A percentile compares a stretch with the other conserved stretches of the same genome.
Conservation (phyloP, 139 green algal species). For the Limnomonas spitsbergensis region DNA sequence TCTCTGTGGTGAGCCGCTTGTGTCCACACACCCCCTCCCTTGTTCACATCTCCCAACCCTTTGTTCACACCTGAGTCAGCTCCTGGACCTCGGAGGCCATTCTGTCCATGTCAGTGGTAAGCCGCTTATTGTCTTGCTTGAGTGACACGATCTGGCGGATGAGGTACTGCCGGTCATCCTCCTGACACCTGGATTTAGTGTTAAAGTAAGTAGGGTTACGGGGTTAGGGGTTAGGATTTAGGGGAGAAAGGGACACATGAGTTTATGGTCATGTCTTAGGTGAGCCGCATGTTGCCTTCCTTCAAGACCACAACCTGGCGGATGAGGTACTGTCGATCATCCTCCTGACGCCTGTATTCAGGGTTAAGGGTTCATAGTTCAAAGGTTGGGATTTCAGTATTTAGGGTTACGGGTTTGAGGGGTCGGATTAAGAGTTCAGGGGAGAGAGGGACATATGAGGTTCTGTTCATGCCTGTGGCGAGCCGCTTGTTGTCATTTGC, state of each 20-base stretch:
- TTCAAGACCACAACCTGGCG: slow-evolving; percentile 36
- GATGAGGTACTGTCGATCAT: slow-evolving; percentile 42
- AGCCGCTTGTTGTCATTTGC: slow-evolving; percentile 38
- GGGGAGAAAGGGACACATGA: no score
- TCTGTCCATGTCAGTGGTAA: slow-evolving; percentile 24
- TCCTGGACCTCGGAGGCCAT: slow-evolving; percentile 10
- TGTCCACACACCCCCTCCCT: no score
- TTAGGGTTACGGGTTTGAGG: neutral
- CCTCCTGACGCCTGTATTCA: slow-evolving; percentile 24
- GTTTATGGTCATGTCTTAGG: slow-evolving; percentile 18
- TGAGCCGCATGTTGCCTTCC: slow-evolving; percentile 34
- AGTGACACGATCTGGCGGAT: slow-evolving; percentile 34
- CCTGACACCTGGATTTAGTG: slow-evolving; percentile 15
- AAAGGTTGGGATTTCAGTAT: no score
- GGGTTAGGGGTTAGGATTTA: no score
- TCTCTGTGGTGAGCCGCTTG: slow-evolving; percentile 23
- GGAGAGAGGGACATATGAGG: no score
- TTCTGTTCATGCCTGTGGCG: slow-evolving; percentile 17
- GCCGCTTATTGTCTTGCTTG: slow-evolving; percentile 38
- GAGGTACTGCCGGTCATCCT: slow-evolving; percentile 43
- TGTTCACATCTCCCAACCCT: no score
- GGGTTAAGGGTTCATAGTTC: no score
- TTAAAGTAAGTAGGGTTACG: neutral
- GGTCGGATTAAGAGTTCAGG: no score
- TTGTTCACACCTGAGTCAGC: no score